Percentiles rank a stretch among this genome's conserved stretches.
Conservation (phyloP, 1,139 yeast genomes). For the Williopsis jadinii region DNA sequence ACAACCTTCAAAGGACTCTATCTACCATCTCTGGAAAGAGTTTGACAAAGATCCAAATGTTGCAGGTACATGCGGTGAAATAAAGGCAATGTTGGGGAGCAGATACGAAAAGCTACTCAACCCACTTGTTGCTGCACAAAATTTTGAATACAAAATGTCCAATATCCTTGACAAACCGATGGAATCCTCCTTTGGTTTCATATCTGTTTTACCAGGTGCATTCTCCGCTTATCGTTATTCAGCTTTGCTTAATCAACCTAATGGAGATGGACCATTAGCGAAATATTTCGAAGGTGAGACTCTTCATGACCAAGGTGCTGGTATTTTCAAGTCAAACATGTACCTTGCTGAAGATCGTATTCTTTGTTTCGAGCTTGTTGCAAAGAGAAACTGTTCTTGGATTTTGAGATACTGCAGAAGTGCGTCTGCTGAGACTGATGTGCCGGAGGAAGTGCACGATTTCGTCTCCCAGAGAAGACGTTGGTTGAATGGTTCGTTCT, state of each 20-base stretch:
- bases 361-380: constrained; percentile 85
- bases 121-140: constrained; percentile 88
- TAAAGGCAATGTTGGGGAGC: constrained; percentile 80
- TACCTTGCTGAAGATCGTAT: constrained; percentile 94
- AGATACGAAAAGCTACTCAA: constrained; percentile 62
- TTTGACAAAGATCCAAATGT: constrained; percentile 78
- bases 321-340: constrained; percentile 88
- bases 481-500: constrained; percentile 95
- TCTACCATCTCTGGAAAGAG: constrained; percentile 85
- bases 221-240: constrained; percentile 81
- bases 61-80: constrained; percentile 95
- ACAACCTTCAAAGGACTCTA: constrained; percentile 77
- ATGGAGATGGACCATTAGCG: constrained; percentile 79
- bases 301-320: constrained; percentile 48
- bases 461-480: constrained; percentile 88
- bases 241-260: constrained; percentile 60
- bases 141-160: constrained; percentile 89
- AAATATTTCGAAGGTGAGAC: constrained; percentile 93
- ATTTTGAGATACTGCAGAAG: constrained; percentile 80
- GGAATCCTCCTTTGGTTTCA: constrained; percentile 84
- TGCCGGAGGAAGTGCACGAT: constrained; percentile 81
- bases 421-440: constrained; percentile 94
- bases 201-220: constrained; percentile 89
- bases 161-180: constrained; percentile 87
- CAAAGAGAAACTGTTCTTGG: constrained; percentile 76